Conservation (phyloP, 805 yeast species). For the Kodamaea hsintzibuensis region DNA sequence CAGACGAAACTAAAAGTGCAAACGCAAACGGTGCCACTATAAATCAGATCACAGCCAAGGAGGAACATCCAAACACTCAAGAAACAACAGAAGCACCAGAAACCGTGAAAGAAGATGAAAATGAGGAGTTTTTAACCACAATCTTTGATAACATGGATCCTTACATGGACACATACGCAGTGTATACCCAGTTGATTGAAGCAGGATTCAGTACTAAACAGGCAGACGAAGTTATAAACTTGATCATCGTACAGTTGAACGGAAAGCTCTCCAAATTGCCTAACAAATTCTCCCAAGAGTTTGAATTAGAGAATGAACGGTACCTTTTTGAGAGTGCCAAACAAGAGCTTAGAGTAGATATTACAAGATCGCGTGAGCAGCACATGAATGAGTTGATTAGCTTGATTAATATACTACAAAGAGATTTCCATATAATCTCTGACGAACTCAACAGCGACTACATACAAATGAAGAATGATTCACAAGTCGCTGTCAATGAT, state of each 20-base stretch:
- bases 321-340: slow-evolving; percentile 92
- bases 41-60: not conserved
- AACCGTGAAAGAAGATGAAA: slow-evolving; percentile 7
- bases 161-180: slow-evolving; percentile 48
- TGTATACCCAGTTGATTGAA: slow-evolving; percentile 50
- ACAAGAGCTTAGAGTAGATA: slow-evolving; percentile 79
- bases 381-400: slow-evolving; percentile 68
- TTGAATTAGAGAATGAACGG: slow-evolving; percentile 82
- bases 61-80: not conserved
- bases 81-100: not conserved
- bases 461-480: slow-evolving; percentile 63
- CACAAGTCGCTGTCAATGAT: slow-evolving; percentile 81
- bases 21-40: not conserved
- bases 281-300: slow-evolving; percentile 49
- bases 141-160: slow-evolving; percentile 53
- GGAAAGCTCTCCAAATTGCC: slow-evolving; percentile 45
- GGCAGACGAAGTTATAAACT: slow-evolving; percentile 56
- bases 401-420: slow-evolving; percentile 65
- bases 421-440: slow-evolving; percentile 68
- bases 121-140: slow-evolving; percentile 49
- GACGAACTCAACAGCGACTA: slow-evolving; percentile 73
- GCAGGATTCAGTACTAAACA: slow-evolving; percentile 65
- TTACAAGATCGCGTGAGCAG: slow-evolving; percentile 67
- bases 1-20: not conserved
- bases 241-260: slow-evolving; percentile 46